Percentiles rank a stretch among this genome's conserved stretches.
These are phyloP conservation scores for Candida railenensis DNA, from an alignment of 805 yeast species.

Conservation along the genomic window DNA sequence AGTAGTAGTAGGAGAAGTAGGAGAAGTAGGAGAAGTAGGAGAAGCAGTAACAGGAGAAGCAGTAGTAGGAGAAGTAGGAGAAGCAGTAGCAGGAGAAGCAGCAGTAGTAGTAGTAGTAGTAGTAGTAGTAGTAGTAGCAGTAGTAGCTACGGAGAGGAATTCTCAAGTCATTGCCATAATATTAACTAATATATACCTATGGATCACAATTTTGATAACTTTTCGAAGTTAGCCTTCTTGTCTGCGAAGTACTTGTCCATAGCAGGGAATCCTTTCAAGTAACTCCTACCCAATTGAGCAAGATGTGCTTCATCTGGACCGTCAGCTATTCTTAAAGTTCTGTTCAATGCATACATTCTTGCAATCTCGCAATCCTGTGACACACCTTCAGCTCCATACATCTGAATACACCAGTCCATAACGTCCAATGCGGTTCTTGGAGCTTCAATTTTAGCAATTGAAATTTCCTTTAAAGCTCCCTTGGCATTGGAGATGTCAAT, in stretches of 20 bases:
- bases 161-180: too few relatives aligned
- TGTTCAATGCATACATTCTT: conserved; percentile 46
- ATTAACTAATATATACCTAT: too few relatives aligned
- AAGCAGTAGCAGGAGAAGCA: too few relatives aligned
- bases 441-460: conserved; percentile 62
- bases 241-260: conserved; percentile 35
- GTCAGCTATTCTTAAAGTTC: conserved; percentile 64
- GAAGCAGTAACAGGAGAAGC: too few relatives aligned
- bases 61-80: too few relatives aligned
- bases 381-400: conserved; percentile 65
- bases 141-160: too few relatives aligned
- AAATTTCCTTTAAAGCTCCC: conserved; percentile 53
- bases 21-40: too few relatives aligned
- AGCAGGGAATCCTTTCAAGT: conserved; percentile 34
- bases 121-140: too few relatives aligned
- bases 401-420: conserved; percentile 62
- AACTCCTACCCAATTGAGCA: conserved; percentile 52
- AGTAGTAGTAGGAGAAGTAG: too few relatives aligned
- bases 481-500: conserved; percentile 56
- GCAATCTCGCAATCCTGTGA: conserved; percentile 62
- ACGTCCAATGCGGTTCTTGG: conserved; percentile 54
- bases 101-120: too few relatives aligned
- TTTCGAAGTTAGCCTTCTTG: conserved; percentile 16
- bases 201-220: conserved; percentile 26
- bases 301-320: conserved; percentile 71